Evolutionary conservation across 169 alveolate genomes (phyloP), one percentile per base, ranked within the genome.

Genomic region (Eimeria sp.): DNA sequence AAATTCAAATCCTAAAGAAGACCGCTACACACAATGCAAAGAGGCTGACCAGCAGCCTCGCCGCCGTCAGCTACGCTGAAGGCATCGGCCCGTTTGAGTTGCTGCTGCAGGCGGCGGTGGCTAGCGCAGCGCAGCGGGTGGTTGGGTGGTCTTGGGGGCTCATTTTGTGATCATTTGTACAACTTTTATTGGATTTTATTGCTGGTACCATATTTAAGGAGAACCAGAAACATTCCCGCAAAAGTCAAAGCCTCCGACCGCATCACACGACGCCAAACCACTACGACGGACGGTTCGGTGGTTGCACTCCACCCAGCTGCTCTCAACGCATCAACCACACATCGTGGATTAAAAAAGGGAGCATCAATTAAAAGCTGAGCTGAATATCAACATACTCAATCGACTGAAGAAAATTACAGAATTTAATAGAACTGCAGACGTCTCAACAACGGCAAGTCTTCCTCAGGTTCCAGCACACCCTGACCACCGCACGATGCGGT

Each of bases 11-110:
- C 20, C 89, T 43, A 49, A 80, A 49, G 89, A 80, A 80, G 89
- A n/a, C 25, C 18, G 10, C 89, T 54, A 25, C 65, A 20, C 20
- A 49, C n/a, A 30, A 67, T n/a, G 45, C 63, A 1, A 20, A 25
- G 67, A 43, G 89, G 51, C 30, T 25, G 63, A 18, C 47, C 30
- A 22, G 65, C 89, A 20, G 61, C n/a, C 67, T 75, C 89, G 34
- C 43, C 67, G 9, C 49, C 89, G 65, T 61, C 25, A 80, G 89
- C 89, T 65, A 61, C 67, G 89, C 63, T 80, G 70, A 47, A 47
- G 70, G 25, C 89, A 43, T 80, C 70, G 61, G 89, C 57, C 49
- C 2, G 40, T 34, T 34, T 34, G 40, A 34, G 40, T 34, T 45
- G 61, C 40, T 45, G 89, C 49, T 65, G n/a, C 67, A 27, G 22